Base-by-base conservation (phyloP, 192 early-diverging fungal genomes). In the Borealophlyctis nickersoniae region DNA sequence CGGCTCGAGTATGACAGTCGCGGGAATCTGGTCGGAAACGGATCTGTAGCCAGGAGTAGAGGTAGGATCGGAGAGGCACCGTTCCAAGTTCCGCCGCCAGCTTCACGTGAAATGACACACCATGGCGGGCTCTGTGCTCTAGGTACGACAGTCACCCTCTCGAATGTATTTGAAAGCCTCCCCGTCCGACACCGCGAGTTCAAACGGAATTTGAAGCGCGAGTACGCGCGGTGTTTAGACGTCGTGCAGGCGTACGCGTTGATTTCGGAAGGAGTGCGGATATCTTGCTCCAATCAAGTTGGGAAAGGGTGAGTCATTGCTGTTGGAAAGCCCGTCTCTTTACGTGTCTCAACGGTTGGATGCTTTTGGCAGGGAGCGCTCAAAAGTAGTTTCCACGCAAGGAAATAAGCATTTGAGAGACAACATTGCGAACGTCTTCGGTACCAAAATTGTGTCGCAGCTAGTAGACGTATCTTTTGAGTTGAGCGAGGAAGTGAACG, bases 101-200 rank as follows among this genome's bases (percentile, higher is more conserved):
- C n/a, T n/a, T n/a, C n/a, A n/a, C n/a, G n/a, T n/a, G n/a, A n/a
- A n/a, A n/a, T n/a, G n/a, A n/a, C n/a, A n/a, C n/a, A 53, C 0
- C 22, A n/a, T 60, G 16, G n/a, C 51, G 50, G 51, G 16, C 7
- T 51, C 28, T 28, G 32, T 23, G 30, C 63, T 69, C 52, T 63
- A 49, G 96, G 96, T 1, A 98, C 94, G 9, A 93, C 89, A 2
- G 80, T 99, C 4, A 75, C 74, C 14, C 62, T 99, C 31, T 70
- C 70, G 5, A 78, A 85, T 22, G 58, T 99, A 32, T 99, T 99
- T 83, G 80, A 83, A 5, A 70, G 77, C 19, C 80, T 94, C 69
- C 97, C 97, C 2, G 97, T 99, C 11, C 82, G 97, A 16, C 71
- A 78, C 35, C 81, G 80, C 32, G 95, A 98, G 65, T 87, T 97